These are phyloP conservation scores for Nicotiana rustica DNA, from an alignment of 305 asterid species.

Conservation along the genomic window DNA sequence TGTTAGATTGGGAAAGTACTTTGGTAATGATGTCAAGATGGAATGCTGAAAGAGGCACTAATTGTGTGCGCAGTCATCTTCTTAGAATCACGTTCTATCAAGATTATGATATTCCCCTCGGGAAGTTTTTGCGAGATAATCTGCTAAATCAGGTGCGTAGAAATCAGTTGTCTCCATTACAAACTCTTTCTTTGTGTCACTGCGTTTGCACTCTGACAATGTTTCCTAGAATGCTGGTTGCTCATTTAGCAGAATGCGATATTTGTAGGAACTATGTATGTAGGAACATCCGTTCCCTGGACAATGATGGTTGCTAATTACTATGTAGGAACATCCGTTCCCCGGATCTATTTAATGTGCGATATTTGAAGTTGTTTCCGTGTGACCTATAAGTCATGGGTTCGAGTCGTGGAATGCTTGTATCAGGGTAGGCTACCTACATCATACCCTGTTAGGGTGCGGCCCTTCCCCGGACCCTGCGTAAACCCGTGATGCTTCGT, in stretches of 20 bases:
- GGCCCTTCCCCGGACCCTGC: no score
- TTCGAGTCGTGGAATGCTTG: no score
- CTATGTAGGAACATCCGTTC: no score
- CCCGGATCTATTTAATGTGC: no score
- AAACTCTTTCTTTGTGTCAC: background rate
- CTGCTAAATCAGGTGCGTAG: slow-evolving; percentile 75
- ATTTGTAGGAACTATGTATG: background rate
- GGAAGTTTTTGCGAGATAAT: slow-evolving; percentile 75
- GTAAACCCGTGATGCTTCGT: no score
- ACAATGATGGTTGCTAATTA: no score
- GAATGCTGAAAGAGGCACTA: slow-evolving; percentile 67
- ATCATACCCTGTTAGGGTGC: no score
- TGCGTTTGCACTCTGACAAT: background rate
- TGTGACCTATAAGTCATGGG: no score
- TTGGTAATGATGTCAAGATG: slow-evolving; percentile 80
- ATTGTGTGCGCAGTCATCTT: slow-evolving; percentile 78
- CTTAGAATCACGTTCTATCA: slow-evolving; percentile 82
- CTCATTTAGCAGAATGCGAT: background rate
- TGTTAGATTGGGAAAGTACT: slow-evolving; percentile 85
- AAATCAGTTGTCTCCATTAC: background rate
- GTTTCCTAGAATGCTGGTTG: background rate
- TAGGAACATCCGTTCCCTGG: background rate
- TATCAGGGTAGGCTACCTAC: no score
- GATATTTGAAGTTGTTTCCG: no score
- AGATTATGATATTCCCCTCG: slow-evolving; percentile 88